Evolutionary conservation across 2,329 filamentous ascomycete species (phyloP).

Genomic region (Colletotrichum godetiae): DNA sequence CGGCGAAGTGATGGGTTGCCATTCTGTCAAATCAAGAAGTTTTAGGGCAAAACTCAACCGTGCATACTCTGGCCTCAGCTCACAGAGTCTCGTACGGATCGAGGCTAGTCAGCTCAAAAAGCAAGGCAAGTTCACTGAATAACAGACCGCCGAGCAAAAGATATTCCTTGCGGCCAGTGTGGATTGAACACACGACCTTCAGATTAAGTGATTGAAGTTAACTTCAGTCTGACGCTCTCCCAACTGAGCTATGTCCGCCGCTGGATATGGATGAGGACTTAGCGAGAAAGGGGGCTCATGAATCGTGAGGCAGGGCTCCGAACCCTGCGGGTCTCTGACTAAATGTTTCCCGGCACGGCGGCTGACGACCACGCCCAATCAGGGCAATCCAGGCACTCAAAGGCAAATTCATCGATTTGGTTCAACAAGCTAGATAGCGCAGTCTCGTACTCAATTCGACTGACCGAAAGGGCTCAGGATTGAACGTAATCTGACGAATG

Average conservation of each 20-base stretch:
- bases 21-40: too few relatives aligned
- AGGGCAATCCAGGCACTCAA: background rate
- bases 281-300: fast-evolving
- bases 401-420: too few relatives aligned
- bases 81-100: too few relatives aligned
- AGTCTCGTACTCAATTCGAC: too few relatives aligned
- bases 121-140: background rate
- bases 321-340: background rate
- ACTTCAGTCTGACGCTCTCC: constrained; percentile 36
- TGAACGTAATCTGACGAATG: too few relatives aligned
- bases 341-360: background rate
- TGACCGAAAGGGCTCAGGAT: too few relatives aligned
- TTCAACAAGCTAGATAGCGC: too few relatives aligned
- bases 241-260: constrained; percentile 36
- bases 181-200: constrained; percentile 35
- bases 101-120: background rate
- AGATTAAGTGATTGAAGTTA: constrained; percentile 31
- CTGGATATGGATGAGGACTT: background rate
- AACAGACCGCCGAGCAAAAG: background rate
- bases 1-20: too few relatives aligned
- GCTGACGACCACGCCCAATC: background rate
- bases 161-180: constrained; percentile 29
- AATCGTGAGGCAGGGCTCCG: background rate
- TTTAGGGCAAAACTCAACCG: too few relatives aligned
- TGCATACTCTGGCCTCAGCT: too few relatives aligned